Evolutionary conservation across 345 rosid genomes (phyloP).

Genomic region (Eucalyptus guilfoylei): DNA sequence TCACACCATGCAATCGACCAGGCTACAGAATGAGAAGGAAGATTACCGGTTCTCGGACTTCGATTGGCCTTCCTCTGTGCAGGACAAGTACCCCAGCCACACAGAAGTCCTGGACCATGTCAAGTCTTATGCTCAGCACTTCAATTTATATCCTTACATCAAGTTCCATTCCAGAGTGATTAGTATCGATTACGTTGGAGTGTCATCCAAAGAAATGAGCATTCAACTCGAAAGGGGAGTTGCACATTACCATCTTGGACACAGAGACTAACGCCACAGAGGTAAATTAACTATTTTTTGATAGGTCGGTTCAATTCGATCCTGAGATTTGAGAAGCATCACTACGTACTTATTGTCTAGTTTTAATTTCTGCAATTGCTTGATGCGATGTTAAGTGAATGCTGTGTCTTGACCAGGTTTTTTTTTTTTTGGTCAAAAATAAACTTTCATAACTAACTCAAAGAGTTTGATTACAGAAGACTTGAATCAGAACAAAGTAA

Average conservation of each 20-base stretch:
- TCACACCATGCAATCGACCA: conserved; percentile 4
- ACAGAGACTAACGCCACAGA: neutral
- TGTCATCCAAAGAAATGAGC: conserved; percentile 12
- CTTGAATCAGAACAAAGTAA: no score
- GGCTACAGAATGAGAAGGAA: conserved; percentile 7
- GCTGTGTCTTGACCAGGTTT: neutral
- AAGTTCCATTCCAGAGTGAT: conserved; percentile 12
- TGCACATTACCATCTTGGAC: conserved; percentile 13
- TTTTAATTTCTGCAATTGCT: neutral
- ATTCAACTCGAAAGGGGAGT: conserved; percentile 21
- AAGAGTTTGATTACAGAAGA: no score
- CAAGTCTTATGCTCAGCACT: conserved; percentile 10
- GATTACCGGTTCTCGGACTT: conserved; percentile 21
- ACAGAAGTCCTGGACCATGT: conserved; percentile 6
- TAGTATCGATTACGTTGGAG: conserved; percentile 15
- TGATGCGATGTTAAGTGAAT: neutral
- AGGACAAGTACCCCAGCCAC: conserved; percentile 3
- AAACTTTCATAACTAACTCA: no score
- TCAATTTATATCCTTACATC: conserved; percentile 2
- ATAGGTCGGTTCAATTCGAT: neutral
- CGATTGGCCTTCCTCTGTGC: conserved; percentile 18
- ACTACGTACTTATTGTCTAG: neutral
- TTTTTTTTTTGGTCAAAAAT: no score
- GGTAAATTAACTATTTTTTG: neutral
- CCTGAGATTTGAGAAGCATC: neutral